Evolutionary conservation across 352 stramenopile species (phyloP).

Genomic region (Pythium aquatile): DNA sequence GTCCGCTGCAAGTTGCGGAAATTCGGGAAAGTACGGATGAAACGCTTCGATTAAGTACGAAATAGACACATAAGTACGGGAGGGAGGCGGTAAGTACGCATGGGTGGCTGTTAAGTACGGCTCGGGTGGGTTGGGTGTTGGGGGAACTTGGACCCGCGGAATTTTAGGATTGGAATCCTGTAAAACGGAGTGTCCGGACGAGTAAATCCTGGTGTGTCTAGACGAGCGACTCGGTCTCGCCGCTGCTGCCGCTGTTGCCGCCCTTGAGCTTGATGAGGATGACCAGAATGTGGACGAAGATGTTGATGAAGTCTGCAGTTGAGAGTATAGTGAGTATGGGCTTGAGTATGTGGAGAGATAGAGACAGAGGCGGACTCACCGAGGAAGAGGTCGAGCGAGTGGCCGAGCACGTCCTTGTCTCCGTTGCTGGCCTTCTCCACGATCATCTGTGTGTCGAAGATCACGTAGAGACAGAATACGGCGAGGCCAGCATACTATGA

Average conservation of each 20-base stretch:
- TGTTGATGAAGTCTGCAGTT: neutral
- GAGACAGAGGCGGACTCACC: constrained; percentile 31
- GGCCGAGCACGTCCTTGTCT: constrained; percentile 73
- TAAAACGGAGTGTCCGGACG: too few species aligned
- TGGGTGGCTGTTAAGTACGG: neutral
- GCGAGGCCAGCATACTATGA: constrained; percentile 66
- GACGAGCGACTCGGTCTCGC: neutral
- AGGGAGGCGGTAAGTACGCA: neutral
- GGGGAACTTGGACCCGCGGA: neutral
- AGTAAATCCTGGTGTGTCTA: neutral
- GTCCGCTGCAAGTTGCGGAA: constrained; percentile 7
- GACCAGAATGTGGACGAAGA: neutral
- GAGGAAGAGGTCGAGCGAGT: constrained; percentile 83
- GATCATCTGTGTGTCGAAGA: constrained; percentile 90
- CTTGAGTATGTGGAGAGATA: neutral
- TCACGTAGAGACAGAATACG: constrained; percentile 82
- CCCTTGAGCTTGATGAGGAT: neutral
- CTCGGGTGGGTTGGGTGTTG: neutral
- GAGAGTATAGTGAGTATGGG: neutral
- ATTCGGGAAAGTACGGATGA: neutral
- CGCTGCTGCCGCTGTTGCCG: neutral
- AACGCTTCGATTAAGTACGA: neutral
- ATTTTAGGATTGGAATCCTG: neutral
- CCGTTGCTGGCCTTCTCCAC: constrained; percentile 79
- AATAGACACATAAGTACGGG: neutral